Evolutionary conservation across 1,284 basidiomycete species (phyloP).

Genomic region (Moniliella sp.): DNA sequence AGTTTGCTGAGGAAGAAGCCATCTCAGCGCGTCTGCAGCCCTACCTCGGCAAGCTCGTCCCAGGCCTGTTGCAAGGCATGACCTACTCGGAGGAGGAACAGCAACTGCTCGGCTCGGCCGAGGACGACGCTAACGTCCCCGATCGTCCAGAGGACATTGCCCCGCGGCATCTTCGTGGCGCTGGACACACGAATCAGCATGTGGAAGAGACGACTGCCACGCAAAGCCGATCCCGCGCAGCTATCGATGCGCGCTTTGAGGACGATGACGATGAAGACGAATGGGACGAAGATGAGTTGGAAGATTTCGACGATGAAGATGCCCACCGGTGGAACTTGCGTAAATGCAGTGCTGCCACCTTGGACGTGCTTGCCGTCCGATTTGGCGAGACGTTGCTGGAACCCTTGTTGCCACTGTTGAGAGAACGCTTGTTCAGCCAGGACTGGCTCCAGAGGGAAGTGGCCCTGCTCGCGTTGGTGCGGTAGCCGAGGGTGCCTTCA

Average conservation of each 20-base stretch:
- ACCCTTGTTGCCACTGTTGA: conserved; percentile 67
- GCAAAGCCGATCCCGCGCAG: conserved; percentile 31
- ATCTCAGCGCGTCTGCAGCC: conserved; percentile 64
- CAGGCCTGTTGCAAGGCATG: conserved; percentile 87
- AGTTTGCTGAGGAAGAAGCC: conserved; percentile 82
- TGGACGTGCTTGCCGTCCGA: conserved; percentile 84
- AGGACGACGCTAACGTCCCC: conserved; percentile 59
- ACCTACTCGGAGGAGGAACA: conserved; percentile 86
- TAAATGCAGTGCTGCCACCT: conserved; percentile 92
- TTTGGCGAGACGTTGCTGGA: conserved; percentile 69
- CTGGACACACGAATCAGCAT: conserved; percentile 44
- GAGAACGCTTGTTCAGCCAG: conserved; percentile 72
- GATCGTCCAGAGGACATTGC: conserved; percentile 65
- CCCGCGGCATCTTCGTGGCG: conserved; percentile 62
- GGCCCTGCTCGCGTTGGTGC: conserved; percentile 88
- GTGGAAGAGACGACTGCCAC: too few species aligned
- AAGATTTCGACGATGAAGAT: conserved; percentile 78
- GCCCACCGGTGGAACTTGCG: conserved; percentile 98
- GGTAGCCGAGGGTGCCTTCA: conserved; percentile 95
- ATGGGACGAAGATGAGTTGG: conserved; percentile 67
- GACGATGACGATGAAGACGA: too few species aligned
- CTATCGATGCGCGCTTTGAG: conserved; percentile 35
- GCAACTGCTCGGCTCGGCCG: conserved; percentile 80
- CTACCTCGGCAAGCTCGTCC: conserved; percentile 65
- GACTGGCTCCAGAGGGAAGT: conserved; percentile 91